Evolutionary conservation across 148 eudicot genomes (phyloP).

Genomic region (Cornus suecica): DNA sequence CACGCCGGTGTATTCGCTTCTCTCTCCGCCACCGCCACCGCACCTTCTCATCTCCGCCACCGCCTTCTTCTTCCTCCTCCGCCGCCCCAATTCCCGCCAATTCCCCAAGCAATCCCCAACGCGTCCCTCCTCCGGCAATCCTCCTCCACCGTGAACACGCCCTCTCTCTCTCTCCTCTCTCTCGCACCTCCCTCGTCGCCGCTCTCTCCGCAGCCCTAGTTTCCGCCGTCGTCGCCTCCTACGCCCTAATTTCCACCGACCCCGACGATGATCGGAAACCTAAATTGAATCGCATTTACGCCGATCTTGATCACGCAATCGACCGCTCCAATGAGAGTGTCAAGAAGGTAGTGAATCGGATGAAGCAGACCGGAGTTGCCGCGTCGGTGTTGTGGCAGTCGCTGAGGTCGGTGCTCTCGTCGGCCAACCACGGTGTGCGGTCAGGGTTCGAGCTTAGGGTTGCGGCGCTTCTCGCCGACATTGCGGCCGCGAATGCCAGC

Average conservation of each 20-base stretch:
- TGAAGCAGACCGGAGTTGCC: slow-evolving; percentile 71
- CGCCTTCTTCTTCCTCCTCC: slow-evolving; percentile 19
- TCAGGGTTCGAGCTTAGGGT: slow-evolving; percentile 85
- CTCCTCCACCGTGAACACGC: slow-evolving; percentile 7
- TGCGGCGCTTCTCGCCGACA: slow-evolving; percentile 90
- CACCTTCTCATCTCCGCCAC: slow-evolving; percentile 14
- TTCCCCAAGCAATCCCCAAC: slow-evolving; percentile 10
- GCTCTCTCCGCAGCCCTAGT: slow-evolving; percentile 32
- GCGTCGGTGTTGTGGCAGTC: slow-evolving; percentile 82
- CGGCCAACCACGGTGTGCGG: slow-evolving; percentile 79
- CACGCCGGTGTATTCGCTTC: slow-evolving; percentile 21
- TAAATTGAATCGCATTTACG: slow-evolving; percentile 12
- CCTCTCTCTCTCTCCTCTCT: slow-evolving; percentile 10
- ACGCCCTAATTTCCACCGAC: slow-evolving; percentile 13
- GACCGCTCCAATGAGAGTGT: slow-evolving; percentile 47
- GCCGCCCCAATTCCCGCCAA: slow-evolving; percentile 8
- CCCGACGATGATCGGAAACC: not conserved
- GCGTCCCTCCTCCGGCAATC: slow-evolving; percentile 12
- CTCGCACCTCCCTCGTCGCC: slow-evolving; percentile 17
- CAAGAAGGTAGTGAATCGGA: slow-evolving; percentile 31
- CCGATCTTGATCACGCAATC: slow-evolving; percentile 30
- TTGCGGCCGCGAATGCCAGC: slow-evolving; percentile 75
- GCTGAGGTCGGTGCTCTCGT: slow-evolving; percentile 63
- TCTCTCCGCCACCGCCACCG: slow-evolving; percentile 12
- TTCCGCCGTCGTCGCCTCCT: slow-evolving; percentile 28